Evolutionary conservation across 2,329 filamentous ascomycete species (phyloP), one percentile per base, ranked within the genome.

Genomic region (Emericellopsis atlantica): DNA sequence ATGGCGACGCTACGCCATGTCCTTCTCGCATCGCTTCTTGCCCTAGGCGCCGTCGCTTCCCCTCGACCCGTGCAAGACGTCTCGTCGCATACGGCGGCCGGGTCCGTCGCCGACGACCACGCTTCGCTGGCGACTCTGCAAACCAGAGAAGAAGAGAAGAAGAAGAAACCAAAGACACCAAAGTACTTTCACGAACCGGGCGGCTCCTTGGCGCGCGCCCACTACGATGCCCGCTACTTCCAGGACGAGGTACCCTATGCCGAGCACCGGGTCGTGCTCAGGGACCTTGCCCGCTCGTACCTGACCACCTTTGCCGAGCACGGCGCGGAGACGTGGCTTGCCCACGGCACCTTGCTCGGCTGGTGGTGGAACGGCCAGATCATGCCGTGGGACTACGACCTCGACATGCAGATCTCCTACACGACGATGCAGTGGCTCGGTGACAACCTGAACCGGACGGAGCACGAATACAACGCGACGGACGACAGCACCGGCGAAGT

Each of bases 331-430:
- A 90, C 86, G 0, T 92, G 86, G 86, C 76, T 93, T 44, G 85
- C 86, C 32, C 86, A 93, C 58, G 86, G 86, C 38, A 88, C 85
- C 5, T 63, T 92, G 39, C 65, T 93, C 18, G 86, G 85, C 11
- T 93, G 86, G 86, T 92, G 84, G 83, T 93, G 86, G 86, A 90
- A 87, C 55, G 72, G 67, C 34, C 62, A 76, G 60, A 78, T 85
- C 54, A 76, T 89, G 64, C 84, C 84, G 1, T 89, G 84, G 84
- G 85, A 92, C 58, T 84, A 79, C 65, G 86, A 93, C 57, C 66
- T 92, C 36, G 86, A 93, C 58, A 84, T 84, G 0, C 86, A 92
- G 60, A 78, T 92, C 23, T 76, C 78, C 15, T 73, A 72, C 42
- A 63, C 67, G 26, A 88, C 84, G 1, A 67, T 92, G 36, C 58